Evolutionary conservation across 257 asterid species (phyloP), one percentile per base, ranked within the genome.

Genomic region (Przewalskia tangutica): DNA sequence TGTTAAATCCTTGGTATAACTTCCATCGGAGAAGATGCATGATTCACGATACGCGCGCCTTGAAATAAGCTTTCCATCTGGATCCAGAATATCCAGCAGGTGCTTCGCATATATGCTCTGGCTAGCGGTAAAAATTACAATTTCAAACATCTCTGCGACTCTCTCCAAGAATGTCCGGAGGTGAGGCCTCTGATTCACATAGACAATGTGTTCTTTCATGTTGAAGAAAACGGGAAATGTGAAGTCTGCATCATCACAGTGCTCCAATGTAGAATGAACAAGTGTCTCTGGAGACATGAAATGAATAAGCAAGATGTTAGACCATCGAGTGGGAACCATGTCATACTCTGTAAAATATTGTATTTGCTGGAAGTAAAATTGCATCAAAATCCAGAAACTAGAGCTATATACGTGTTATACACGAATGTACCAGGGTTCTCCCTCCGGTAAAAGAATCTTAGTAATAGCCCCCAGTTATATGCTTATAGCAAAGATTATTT

Each of bases 1-100:
- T n/a, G 98, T 94, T 65, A 96, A 90, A 92, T 96, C 99, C 86
- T 96, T 96, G 17, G 86, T 83, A 84, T 94, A 96, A 85, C 75
- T 83, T 77, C 95, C 98, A 84, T 94, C 97, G 10, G 89, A 82
- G 84, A 93, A 85, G 79, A 90, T 87, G 91, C 99, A 96, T 53
- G 99, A 93, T 83, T 96, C 99, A 50, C 98, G 98, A 89, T 93
- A 96, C 58, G 97, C 98, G 77, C 98, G 91, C 83, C 91, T 86
- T 78, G 97, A 90, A 77, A 96, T 88, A 86, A 92, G 59, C 77
- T 88, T 94, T 77, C 94, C 97, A 36, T 89, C 92, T 75, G 98
- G 99, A 89, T 96, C 99, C 88, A 96, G 89, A 82, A 91, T 91
- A 88, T 96, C 98, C 27, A 96, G 81, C 58, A 96, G 92, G 51